A percentile compares a stretch with the other conserved stretches of the same genome.
These are phyloP conservation scores for Flaveria floridana DNA, from an alignment of 140 eudicot species.

Conservation along the genomic window DNA sequence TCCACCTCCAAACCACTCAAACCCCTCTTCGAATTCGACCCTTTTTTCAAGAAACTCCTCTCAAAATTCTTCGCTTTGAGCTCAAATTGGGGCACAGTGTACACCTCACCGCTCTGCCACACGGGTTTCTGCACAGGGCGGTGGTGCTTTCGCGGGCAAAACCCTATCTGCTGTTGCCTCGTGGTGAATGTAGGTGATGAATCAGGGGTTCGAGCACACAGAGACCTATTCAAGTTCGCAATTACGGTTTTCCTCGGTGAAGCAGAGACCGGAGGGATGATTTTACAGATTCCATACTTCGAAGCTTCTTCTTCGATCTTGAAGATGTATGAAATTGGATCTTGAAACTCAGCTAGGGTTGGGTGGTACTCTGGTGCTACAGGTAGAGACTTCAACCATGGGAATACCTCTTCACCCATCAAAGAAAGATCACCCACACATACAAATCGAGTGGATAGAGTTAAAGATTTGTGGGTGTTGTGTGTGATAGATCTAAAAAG, in stretches of 20 bases:
- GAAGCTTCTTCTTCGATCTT: constrained; percentile 85
- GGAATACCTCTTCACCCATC: constrained; percentile 51
- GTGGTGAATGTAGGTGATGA: constrained; percentile 75
- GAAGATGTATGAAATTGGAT: constrained; percentile 72
- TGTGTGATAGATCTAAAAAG: constrained; percentile 31
- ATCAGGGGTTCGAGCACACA: constrained; percentile 49
- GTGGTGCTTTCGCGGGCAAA: constrained; percentile 36
- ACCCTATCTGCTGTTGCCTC: constrained; percentile 80
- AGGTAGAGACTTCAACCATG: constrained; percentile 85
- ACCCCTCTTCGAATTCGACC: constrained; percentile 36
- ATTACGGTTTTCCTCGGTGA: constrained; percentile 47
- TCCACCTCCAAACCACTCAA: constrained; percentile 55
- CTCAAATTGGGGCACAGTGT: constrained; percentile 50
- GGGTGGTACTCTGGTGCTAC: constrained; percentile 90
- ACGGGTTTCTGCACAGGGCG: constrained; percentile 55
- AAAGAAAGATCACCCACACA: not conserved
- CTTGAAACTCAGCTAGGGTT: constrained; percentile 75
- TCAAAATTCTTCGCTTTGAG: constrained; percentile 65
- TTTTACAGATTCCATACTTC: constrained; percentile 73
- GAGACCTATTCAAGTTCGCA: constrained; percentile 53
- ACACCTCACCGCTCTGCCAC: constrained; percentile 84
- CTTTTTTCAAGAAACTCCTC: constrained; percentile 50
- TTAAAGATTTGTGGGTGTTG: not conserved
- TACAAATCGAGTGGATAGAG: not conserved
- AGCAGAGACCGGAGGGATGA: constrained; percentile 70